Percentiles rank a stretch among this genome's conserved stretches.
Evolutionary conservation across 306 rosid genomes (phyloP).

Genomic region (Casuarina equisetifolia): DNA sequence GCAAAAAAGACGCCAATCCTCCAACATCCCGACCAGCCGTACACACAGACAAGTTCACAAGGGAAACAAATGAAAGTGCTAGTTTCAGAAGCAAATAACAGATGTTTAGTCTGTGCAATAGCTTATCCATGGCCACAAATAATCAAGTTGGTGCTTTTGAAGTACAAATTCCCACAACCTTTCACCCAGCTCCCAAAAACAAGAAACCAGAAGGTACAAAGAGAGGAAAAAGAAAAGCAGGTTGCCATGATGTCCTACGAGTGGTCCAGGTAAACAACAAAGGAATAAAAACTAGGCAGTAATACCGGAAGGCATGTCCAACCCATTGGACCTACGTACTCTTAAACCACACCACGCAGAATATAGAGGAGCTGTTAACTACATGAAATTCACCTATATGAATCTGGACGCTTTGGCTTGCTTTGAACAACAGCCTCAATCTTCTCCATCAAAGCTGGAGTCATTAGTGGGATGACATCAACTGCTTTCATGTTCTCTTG

Average conservation of each 20-base stretch:
- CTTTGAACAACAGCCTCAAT: slow-evolving; percentile 82
- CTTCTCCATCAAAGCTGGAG: slow-evolving; percentile 92
- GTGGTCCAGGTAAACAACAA: background rate
- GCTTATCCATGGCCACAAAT: background rate
- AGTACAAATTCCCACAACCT: background rate
- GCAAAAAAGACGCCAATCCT: no score
- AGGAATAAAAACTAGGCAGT: background rate
- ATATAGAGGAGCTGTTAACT: slow-evolving; percentile 18
- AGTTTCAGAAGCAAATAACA: no score
- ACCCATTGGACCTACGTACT: slow-evolving; percentile 17
- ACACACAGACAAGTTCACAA: no score
- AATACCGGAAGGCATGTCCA: slow-evolving; percentile 3
- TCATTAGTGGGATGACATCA: slow-evolving; percentile 72
- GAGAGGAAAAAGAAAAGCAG: background rate
- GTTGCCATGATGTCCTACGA: background rate
- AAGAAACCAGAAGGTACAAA: background rate
- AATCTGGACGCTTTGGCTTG: slow-evolving; percentile 94
- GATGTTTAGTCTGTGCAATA: background rate
- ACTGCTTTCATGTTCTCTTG: slow-evolving; percentile 97
- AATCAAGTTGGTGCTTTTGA: background rate
- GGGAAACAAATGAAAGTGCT: no score
- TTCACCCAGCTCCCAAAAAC: background rate
- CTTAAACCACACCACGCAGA: slow-evolving; percentile 32
- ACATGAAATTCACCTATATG: slow-evolving; percentile 50
- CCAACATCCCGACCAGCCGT: no score